Percentiles rank a stretch among this genome's conserved stretches.
Evolutionary conservation across 108 stramenopile genomes (phyloP).

Genomic region (Fragilaria radians): DNA sequence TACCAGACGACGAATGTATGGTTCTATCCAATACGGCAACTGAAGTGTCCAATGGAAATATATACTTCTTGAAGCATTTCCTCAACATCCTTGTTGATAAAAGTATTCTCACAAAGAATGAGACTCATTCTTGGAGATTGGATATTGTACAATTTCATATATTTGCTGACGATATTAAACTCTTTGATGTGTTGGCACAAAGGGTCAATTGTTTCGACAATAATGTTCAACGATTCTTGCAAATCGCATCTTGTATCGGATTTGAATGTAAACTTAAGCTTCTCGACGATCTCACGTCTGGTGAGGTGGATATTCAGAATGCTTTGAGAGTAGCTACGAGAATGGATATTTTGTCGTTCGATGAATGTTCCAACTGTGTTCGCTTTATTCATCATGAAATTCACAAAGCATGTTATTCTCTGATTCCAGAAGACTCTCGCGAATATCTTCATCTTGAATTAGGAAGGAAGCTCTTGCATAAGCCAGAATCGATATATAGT

Average conservation of each 20-base stretch:
- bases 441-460: conserved; percentile 39
- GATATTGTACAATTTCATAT: neutral
- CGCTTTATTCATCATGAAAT: conserved; percentile 34
- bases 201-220: no score
- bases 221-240: no score
- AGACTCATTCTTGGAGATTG: conserved; percentile 6
- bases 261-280: no score
- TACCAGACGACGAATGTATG: neutral
- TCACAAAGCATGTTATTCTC: conserved; percentile 24
- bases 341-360: no score
- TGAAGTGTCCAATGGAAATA: conserved; percentile 29
- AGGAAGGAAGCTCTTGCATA: conserved; percentile 32
- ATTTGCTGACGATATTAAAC: no score
- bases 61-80: conserved; percentile 27
- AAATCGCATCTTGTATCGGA: no score
- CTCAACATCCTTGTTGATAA: conserved; percentile 19
- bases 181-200: no score
- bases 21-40: conserved; percentile 7
- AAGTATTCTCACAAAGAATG: conserved; percentile 7
- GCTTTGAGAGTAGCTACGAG: no score
- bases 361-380: no score
- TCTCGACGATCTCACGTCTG: no score
- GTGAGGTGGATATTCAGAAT: no score
- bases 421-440: conserved; percentile 24
- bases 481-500: neutral